These are phyloP conservation scores for Chlorella sorokiniana DNA, from an alignment of 139 green algal genomes.

Conservation along the genomic window DNA sequence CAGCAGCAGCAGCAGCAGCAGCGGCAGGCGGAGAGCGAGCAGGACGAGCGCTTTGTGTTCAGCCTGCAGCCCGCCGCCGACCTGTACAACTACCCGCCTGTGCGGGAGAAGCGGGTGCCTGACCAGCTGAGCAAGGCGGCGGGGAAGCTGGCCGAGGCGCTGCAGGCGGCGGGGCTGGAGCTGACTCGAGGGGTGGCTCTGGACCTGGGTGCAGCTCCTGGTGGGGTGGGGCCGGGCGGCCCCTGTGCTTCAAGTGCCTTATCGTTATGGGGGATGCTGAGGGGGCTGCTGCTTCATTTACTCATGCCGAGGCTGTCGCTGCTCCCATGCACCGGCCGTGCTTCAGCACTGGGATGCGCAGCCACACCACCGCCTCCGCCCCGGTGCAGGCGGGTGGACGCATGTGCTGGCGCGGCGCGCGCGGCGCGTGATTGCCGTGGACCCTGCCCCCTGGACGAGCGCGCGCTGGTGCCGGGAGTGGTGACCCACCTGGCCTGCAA, in stretches of 20 bases:
- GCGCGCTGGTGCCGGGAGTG: not conserved
- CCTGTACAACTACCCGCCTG: not conserved
- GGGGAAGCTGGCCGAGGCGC: slow-evolving; percentile 20
- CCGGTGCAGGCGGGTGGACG: slow-evolving; percentile 17
- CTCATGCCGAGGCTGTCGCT: not conserved
- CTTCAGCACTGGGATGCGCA: not conserved
- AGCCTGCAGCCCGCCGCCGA: slow-evolving; percentile 15
- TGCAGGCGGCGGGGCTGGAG: slow-evolving; percentile 3
- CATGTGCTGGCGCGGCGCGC: slow-evolving; percentile 18
- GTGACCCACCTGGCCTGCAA: slow-evolving; percentile 31
- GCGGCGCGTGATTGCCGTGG: slow-evolving; percentile 12
- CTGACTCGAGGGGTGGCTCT: not conserved
- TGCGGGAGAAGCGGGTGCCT: not conserved
- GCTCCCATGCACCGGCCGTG: not conserved
- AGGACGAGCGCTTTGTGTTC: not conserved
- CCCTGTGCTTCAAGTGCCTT: too few species aligned
- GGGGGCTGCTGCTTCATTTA: too few species aligned
- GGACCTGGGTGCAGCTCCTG: slow-evolving; percentile 18
- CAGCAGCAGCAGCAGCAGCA: not conserved
- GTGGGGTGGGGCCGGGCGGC: not conserved
- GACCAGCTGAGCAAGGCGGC: slow-evolving; percentile 30
- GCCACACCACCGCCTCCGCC: not conserved
- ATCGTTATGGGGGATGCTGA: too few species aligned
- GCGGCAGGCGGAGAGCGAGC: not conserved
- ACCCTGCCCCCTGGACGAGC: slow-evolving; percentile 12